Evolutionary conservation across 73 alveolate species (phyloP).

Genomic region (Loxodes magnus): DNA sequence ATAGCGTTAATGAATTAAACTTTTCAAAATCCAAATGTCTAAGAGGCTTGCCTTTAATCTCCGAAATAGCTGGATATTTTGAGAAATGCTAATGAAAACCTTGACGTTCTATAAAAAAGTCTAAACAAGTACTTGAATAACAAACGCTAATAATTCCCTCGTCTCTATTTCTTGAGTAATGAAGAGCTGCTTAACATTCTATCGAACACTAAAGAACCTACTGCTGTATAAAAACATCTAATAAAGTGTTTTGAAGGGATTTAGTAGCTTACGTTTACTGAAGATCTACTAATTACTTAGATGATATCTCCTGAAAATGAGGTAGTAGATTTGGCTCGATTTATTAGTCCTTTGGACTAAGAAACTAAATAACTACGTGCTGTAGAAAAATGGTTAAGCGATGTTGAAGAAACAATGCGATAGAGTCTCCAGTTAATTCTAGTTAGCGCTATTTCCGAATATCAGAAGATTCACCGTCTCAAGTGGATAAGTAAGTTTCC

Average conservation of each 20-base stretch:
- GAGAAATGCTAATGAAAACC: constrained; percentile 81
- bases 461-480: constrained; percentile 25
- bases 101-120: constrained; percentile 92
- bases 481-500: constrained; percentile 54
- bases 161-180: constrained; percentile 92
- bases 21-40: constrained; percentile 60
- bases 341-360: constrained; percentile 55
- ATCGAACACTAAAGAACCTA: constrained; percentile 96
- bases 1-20: constrained; percentile 52
- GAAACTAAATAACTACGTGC: constrained; percentile 47
- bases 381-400: constrained; percentile 56
- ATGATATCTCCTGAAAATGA: constrained; percentile 95
- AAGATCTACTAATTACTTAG: constrained; percentile 57
- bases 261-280: constrained; percentile 76
- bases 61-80: constrained; percentile 51
- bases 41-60: constrained; percentile 49
- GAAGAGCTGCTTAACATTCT: constrained; percentile 92
- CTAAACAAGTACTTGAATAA: constrained; percentile 96
- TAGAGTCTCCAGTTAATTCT: constrained; percentile 23
- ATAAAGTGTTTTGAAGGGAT: constrained; percentile 97
- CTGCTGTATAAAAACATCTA: constrained; percentile 86
- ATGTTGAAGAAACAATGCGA: constrained; percentile 44
- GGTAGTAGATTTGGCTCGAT: constrained; percentile 48
- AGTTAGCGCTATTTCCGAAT: constrained; percentile 23
- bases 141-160: constrained; percentile 87